Percentiles rank a stretch among this genome's conserved stretches.
Conservation (phyloP, 345 rosid genomes). For the Brassica juncea region DNA sequence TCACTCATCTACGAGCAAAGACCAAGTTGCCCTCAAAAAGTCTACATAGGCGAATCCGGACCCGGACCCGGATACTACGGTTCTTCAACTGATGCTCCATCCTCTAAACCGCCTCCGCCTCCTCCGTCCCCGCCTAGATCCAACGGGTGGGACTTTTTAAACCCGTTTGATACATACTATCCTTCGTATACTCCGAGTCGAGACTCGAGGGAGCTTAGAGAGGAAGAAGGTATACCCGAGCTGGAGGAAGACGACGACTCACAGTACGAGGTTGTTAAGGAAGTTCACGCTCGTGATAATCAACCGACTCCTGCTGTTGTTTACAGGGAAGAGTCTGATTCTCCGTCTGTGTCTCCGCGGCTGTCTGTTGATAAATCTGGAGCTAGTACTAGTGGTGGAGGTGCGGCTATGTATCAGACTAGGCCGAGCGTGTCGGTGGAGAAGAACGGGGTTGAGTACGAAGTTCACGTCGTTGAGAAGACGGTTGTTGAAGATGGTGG, state of each 20-base stretch:
- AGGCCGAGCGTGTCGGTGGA: conserved; percentile 46
- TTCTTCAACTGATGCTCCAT: conserved; percentile 38
- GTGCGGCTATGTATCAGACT: conserved; percentile 31
- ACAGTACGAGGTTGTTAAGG: conserved; percentile 67
- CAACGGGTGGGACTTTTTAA: conserved; percentile 81
- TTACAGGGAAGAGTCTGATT: conserved; percentile 24
- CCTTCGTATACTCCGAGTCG: conserved; percentile 56
- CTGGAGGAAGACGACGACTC: conserved; percentile 72
- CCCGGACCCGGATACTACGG: conserved; percentile 44
- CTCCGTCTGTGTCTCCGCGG: conserved; percentile 2
- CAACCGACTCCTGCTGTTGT: conserved; percentile 43
- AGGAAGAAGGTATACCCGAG: conserved; percentile 96
- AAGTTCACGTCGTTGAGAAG: conserved; percentile 86
- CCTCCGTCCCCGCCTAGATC: conserved; percentile 78
- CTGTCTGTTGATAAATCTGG: conserved; percentile 31
- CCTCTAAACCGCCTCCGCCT: conserved; percentile 68
- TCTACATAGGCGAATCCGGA: conserved; percentile 54
- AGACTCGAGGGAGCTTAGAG: conserved; percentile 76
- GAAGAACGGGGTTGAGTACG: conserved; percentile 56
- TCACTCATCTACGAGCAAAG: conserved; percentile 66
- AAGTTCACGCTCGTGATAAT: conserved; percentile 49
- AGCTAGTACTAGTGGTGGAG: conserved; percentile 27
- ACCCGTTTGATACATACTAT: conserved; percentile 59
- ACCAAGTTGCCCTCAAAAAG: conserved; percentile 55
- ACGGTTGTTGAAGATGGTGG: conserved; percentile 61